Percentiles rank a stretch among this genome's conserved stretches.
These are phyloP conservation scores for Taphrina populina DNA, from an alignment of 1,139 yeast genomes.

Conservation along the genomic window DNA sequence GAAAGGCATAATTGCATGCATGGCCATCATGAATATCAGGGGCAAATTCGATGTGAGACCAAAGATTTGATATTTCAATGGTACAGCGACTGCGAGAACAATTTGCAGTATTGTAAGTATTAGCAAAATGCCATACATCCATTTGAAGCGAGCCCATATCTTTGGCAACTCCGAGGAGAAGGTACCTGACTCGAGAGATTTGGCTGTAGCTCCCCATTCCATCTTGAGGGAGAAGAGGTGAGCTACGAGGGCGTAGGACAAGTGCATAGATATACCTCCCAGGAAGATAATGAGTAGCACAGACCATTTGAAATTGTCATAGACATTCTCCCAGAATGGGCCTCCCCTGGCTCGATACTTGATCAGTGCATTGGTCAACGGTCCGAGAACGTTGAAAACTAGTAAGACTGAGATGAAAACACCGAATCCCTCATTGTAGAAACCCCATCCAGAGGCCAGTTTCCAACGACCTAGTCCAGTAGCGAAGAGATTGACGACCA, in stretches of 20 bases:
- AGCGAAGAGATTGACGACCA: slow-evolving; percentile 36
- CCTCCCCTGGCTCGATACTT: slow-evolving; percentile 36
- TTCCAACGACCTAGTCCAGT: slow-evolving; percentile 38
- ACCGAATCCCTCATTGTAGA: slow-evolving; percentile 35
- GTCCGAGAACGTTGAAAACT: slow-evolving; percentile 37
- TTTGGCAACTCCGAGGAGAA: slow-evolving; percentile 38
- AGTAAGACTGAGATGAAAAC: slow-evolving; percentile 35
- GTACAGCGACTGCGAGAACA: slow-evolving; percentile 15
- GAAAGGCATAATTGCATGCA: slow-evolving; percentile 36
- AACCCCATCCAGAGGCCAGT: slow-evolving; percentile 35
- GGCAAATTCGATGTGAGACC: slow-evolving; percentile 34
- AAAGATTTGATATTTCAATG: slow-evolving; percentile 13
- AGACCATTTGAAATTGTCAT: slow-evolving; percentile 35
- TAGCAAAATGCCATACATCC: slow-evolving; percentile 8
- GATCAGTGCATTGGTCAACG: slow-evolving; percentile 37
- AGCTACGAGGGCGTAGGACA: slow-evolving; percentile 35
- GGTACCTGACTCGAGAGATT: slow-evolving; percentile 37
- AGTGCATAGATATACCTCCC: slow-evolving; percentile 38
- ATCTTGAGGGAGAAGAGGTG: slow-evolving; percentile 37
- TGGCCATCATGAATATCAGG: slow-evolving; percentile 34
- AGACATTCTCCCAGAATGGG: slow-evolving; percentile 32
- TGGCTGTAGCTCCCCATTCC: slow-evolving; percentile 39
- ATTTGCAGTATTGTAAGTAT: slow-evolving; percentile 14
- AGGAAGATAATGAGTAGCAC: slow-evolving; percentile 34
- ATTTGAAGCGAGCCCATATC: slow-evolving; percentile 33